phyloP scores from a whole-genome alignment of 176 grass and related monocot genomes.

The Urochloa ruziziensis region DNA sequence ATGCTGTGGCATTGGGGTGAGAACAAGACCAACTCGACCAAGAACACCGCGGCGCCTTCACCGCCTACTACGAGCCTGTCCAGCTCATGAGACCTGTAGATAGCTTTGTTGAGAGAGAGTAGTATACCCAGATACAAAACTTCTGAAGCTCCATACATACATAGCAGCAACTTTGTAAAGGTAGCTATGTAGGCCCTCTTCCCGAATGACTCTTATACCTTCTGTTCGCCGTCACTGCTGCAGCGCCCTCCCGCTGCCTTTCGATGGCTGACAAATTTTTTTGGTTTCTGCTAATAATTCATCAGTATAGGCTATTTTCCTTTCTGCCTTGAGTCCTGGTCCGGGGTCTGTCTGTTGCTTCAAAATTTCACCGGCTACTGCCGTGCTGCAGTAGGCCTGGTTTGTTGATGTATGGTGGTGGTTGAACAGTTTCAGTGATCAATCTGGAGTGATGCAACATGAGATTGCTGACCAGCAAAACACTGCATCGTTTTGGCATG shows the following conservation, averaged over 20 bases:
- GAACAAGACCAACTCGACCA: slow-evolving; percentile 48
- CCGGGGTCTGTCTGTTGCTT: slow-evolving; percentile 5
- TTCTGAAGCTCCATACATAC: slow-evolving; percentile 42
- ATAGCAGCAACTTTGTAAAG: slow-evolving; percentile 67
- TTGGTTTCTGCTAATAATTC: slow-evolving; percentile 50
- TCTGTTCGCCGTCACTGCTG: slow-evolving; percentile 25
- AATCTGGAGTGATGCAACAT: slow-evolving; percentile 52
- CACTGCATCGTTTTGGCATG: slow-evolving; percentile 19
- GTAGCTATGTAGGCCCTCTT: slow-evolving; percentile 42
- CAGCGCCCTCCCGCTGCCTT: slow-evolving; percentile 24
- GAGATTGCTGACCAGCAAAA: slow-evolving; percentile 44
- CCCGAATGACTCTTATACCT: slow-evolving; percentile 31
- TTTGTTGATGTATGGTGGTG: slow-evolving; percentile 37
- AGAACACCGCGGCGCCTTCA: slow-evolving; percentile 8
- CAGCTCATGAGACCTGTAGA: slow-evolving; percentile 55
- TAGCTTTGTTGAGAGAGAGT: slow-evolving; percentile 30
- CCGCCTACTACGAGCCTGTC: slow-evolving; percentile 23
- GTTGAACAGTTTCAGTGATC: slow-evolving; percentile 31
- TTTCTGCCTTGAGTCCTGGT: neutral
- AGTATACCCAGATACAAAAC: slow-evolving; percentile 52
- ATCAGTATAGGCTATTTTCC: slow-evolving; percentile 37
- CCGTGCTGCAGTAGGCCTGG: neutral
- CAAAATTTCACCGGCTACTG: neutral
- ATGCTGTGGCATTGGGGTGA: slow-evolving; percentile 96
- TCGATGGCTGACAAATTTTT: slow-evolving; percentile 42